phyloP scores from a whole-genome alignment of 305 asterid species.

The Fraxinus sp. region DNA sequence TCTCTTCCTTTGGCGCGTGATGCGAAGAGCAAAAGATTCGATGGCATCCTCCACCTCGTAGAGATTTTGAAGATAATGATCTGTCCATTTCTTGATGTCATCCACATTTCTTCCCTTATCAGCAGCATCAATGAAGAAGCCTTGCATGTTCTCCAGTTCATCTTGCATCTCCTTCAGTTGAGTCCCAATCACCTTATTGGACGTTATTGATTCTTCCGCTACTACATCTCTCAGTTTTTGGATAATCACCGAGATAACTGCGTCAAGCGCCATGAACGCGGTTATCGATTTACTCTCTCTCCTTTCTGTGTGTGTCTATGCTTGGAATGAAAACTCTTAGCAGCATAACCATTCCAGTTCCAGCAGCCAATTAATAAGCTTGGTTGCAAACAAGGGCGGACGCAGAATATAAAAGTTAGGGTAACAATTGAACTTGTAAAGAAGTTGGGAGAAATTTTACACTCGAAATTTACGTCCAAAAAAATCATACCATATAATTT shows the following conservation, averaged over 20 bases:
- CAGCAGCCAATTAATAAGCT: background rate
- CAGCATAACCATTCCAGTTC: background rate
- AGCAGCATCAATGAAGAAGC: conserved; percentile 22
- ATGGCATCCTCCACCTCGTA: conserved; percentile 44
- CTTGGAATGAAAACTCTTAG: background rate
- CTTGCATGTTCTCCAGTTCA: conserved; percentile 16
- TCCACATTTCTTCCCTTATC: conserved; percentile 4
- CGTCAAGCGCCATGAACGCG: conserved; percentile 33
- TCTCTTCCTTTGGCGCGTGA: conserved; percentile 31
- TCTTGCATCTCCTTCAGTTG: conserved; percentile 29
- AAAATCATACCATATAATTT: no score
- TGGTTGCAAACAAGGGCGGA: background rate
- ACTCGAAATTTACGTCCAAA: no score
- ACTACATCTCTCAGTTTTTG: conserved; percentile 38
- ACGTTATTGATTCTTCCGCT: conserved; percentile 22
- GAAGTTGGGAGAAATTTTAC: no score
- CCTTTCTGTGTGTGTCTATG: background rate
- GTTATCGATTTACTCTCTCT: background rate
- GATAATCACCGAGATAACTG: conserved; percentile 40
- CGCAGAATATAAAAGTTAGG: no score
- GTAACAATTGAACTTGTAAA: background rate
- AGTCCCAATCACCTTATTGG: conserved; percentile 10
- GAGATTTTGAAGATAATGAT: conserved; percentile 22
- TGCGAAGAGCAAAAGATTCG: conserved; percentile 33
- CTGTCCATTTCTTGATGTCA: conserved; percentile 20